Evolutionary conservation across 192 early-diverging fungal species (phyloP).

Genomic region (Phycomyces nitens): DNA sequence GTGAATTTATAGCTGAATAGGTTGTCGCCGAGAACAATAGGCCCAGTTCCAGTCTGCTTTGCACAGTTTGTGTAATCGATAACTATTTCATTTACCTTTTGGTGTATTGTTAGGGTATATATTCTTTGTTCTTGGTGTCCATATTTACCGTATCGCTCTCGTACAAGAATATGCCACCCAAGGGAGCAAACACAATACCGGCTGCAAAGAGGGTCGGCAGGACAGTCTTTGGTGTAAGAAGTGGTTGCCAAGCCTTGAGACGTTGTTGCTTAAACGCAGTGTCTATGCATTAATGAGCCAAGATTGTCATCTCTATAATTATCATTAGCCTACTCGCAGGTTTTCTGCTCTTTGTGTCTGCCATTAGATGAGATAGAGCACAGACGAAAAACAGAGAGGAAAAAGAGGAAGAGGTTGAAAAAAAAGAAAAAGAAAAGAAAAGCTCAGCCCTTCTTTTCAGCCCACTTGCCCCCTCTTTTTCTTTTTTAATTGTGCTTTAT

Average conservation of each 20-base stretch:
- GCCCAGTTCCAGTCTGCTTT: slow-evolving; percentile 5
- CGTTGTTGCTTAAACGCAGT: slow-evolving; percentile 99
- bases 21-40: not conserved
- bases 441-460: not conserved
- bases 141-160: slow-evolving; percentile 73
- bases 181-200: slow-evolving; percentile 92
- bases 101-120: too few relatives aligned
- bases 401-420: slow-evolving; percentile 1
- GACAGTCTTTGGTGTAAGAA: slow-evolving; percentile 97
- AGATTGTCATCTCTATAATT: not conserved
- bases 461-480: not conserved
- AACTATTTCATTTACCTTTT: slow-evolving; percentile 75
- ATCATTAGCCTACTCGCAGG: slow-evolving; percentile 50
- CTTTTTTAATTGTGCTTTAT: slow-evolving; percentile 6
- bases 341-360: slow-evolving; percentile 56
- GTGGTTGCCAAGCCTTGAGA: slow-evolving; percentile 98
- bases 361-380: slow-evolving; percentile 12
- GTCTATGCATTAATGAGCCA: slow-evolving; percentile 48
- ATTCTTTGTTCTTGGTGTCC: not conserved
- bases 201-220: slow-evolving; percentile 93
- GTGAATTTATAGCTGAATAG: slow-evolving; percentile 34
- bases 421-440: not conserved
- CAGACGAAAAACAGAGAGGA: not conserved
- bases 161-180: slow-evolving; percentile 88
- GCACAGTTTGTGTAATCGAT: slow-evolving; percentile 95